phyloP scores from a whole-genome alignment of 2,329 filamentous ascomycete genomes.

The Penicillium occitanis region DNA sequence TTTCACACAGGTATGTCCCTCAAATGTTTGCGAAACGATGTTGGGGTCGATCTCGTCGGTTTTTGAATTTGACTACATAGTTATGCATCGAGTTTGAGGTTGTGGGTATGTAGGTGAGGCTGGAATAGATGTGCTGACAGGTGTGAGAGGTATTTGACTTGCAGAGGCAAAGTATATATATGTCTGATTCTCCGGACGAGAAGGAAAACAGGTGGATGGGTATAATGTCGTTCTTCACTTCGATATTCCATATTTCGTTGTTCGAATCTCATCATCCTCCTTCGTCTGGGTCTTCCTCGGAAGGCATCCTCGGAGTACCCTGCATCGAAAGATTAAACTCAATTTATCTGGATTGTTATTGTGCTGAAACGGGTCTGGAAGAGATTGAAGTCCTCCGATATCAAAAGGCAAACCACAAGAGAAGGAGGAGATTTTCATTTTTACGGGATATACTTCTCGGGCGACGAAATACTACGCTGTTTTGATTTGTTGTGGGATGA shows the following conservation, averaged over 20 bases:
- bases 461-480: background rate
- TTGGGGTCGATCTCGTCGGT: background rate
- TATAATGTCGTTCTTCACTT: background rate
- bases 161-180: background rate
- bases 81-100: background rate
- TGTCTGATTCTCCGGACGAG: background rate
- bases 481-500: background rate
- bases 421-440: background rate
- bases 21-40: background rate
- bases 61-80: background rate
- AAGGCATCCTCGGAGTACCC: background rate
- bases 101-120: background rate
- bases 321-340: slow-evolving; percentile 3
- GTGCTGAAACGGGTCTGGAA: slow-evolving; percentile 3
- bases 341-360: background rate
- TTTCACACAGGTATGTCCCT: background rate
- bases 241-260: background rate
- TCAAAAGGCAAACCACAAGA: background rate
- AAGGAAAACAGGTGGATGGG: background rate
- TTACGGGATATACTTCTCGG: background rate
- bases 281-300: background rate
- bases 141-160: background rate
- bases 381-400: background rate
- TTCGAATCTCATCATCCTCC: background rate
- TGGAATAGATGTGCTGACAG: background rate